These are phyloP conservation scores for Ogataea trehaloabstinens DNA, from an alignment of 805 yeast species.

Conservation along the genomic window DNA sequence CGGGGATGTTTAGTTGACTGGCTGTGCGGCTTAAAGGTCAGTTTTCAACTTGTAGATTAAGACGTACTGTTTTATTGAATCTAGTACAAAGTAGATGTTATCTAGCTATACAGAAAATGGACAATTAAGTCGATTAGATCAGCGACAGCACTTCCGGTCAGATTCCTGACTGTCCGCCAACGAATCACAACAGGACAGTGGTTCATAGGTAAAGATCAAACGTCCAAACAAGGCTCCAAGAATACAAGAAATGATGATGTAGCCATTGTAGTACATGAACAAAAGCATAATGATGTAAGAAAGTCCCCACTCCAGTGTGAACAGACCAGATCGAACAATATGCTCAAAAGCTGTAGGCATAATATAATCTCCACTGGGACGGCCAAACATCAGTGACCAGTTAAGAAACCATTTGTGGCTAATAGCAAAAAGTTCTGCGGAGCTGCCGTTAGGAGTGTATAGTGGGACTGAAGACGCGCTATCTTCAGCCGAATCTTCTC, in stretches of 20 bases:
- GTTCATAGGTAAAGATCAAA: conserved; percentile 40
- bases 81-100: too few relatives aligned
- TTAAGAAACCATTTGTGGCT: conserved; percentile 7
- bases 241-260: conserved; percentile 59
- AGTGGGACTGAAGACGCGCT: not conserved
- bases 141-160: conserved; percentile 36
- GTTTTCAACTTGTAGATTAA: too few relatives aligned
- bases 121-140: too few relatives aligned
- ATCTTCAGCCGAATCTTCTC: not conserved
- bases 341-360: conserved; percentile 50
- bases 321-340: conserved; percentile 45
- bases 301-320: conserved; percentile 60
- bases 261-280: conserved; percentile 76
- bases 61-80: too few relatives aligned
- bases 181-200: conserved; percentile 26
- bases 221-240: conserved; percentile 62
- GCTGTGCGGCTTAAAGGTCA: too few relatives aligned
- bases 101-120: too few relatives aligned
- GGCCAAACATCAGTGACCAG: conserved; percentile 28
- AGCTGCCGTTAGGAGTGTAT: conserved; percentile 6
- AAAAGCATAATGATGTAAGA: conserved; percentile 67
- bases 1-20: too few relatives aligned
- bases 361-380: conserved; percentile 13
- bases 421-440: conserved; percentile 24
- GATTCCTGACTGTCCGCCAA: conserved; percentile 27